A percentile compares a stretch with the other conserved stretches of the same genome.
Conservation (phyloP, 371 early-diverging fungal genomes). For the Mucor sp. region DNA sequence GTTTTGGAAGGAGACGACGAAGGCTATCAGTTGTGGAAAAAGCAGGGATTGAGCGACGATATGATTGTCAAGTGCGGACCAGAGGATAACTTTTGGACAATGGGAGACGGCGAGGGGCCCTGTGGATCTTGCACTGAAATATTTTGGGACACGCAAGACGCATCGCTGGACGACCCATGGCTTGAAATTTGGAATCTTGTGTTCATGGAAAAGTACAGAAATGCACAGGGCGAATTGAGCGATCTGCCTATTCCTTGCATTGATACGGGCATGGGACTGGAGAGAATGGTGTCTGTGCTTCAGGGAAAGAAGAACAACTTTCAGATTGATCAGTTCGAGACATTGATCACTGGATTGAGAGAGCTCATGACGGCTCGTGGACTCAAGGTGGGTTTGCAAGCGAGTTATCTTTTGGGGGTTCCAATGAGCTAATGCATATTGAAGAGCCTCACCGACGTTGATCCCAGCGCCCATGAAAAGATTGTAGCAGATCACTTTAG, state of each 20-base stretch:
- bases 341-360: constrained; percentile 50
- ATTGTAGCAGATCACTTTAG: constrained; percentile 80
- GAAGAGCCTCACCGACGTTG: constrained; percentile 21
- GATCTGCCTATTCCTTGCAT: constrained; percentile 67
- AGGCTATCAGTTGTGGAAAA: constrained; percentile 66
- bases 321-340: constrained; percentile 70
- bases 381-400: constrained; percentile 22
- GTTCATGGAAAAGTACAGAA: constrained; percentile 77
- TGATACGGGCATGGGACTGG: constrained; percentile 86
- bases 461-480: constrained; percentile 58
- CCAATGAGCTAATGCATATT: neutral
- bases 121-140: constrained; percentile 86
- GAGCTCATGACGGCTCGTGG: constrained; percentile 38
- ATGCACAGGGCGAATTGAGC: constrained; percentile 54
- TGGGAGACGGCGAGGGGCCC: constrained; percentile 85
- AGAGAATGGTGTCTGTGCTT: constrained; percentile 69
- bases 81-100: constrained; percentile 82
- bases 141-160: constrained; percentile 74
- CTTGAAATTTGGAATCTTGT: constrained; percentile 86
- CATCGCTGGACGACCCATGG: constrained; percentile 58
- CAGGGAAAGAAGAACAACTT: constrained; percentile 69
- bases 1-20: constrained; percentile 71
- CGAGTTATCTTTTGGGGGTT: neutral
- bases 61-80: constrained; percentile 62
- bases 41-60: constrained; percentile 61